Base-by-base conservation (phyloP, 2,329 filamentous ascomycete species). In the Aureobasidium sp. region DNA sequence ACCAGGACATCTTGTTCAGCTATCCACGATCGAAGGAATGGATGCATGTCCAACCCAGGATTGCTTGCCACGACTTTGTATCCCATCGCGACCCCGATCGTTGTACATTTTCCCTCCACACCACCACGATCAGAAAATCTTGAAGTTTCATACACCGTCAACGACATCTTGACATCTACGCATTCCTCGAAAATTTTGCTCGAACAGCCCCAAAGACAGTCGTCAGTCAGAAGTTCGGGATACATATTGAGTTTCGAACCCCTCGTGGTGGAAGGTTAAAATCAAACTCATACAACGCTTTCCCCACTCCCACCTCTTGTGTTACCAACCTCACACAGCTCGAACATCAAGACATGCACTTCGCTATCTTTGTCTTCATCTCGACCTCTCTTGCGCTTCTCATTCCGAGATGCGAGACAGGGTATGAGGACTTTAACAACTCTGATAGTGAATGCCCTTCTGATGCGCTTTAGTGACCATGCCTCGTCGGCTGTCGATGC, bases 51-150 rank as follows among this genome's bases (percentile, higher is more conserved):
- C 40, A 33, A 45, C 27, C 21, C 27, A 57, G 53, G 53, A 57
- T 57, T 57, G 53, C 33, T 45, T 45, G 53, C 50, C 50, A 54
- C 50, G 50, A 54, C 50, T 42, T 42, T 57, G 53, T 57, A 57
- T 35, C 40, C 40, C 40, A 45, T 45, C 29, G 35, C 53, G 29
- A 57, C 40, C 11, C 19, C 40, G 53, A 57, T 57, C 53, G 53
- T 31, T 27, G n/a, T 54, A 31, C 37, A 31, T 15, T 17, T 42
- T n/a, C 9, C 4, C 23, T 21, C 11, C 37, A 54, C 50, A 54
- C 50, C 50, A 54, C 8, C 37, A 13, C 17, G 50, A 54, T 31
- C 21, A n/a, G 3, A 35, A 55, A 37, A 23, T 33, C 7, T 43
- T 8, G 13, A 17, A 27, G 17, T 15, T 15, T n/a, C 38, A 45